These are phyloP conservation scores for Entomortierella chlamydospora DNA, from an alignment of 192 early-diverging fungal genomes.

Conservation along the genomic window DNA sequence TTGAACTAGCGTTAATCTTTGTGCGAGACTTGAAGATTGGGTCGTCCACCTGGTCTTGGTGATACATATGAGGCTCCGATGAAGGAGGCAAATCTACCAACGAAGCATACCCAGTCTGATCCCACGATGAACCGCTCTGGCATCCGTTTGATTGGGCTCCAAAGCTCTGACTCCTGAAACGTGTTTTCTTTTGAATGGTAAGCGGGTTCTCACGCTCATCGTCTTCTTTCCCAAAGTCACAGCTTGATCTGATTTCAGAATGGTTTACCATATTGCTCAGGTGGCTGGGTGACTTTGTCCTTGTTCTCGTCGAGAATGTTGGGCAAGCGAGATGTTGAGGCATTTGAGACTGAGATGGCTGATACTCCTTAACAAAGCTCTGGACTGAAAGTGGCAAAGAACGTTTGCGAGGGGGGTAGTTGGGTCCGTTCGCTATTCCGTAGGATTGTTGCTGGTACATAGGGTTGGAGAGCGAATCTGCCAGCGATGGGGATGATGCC, in stretches of 20 bases:
- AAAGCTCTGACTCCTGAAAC: constrained; percentile 28
- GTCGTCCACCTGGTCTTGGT: not conserved
- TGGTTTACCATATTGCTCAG: constrained; percentile 30
- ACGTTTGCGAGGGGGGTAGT: constrained; percentile 24
- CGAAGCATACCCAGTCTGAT: constrained; percentile 3
- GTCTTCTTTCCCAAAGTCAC: not conserved
- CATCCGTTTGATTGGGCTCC: not conserved
- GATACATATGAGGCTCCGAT: not conserved
- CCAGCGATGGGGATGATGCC: constrained; percentile 39
- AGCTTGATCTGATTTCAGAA: not conserved
- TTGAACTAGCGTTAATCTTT: not conserved
- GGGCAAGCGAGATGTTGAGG: not conserved
- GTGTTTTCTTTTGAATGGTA: not conserved
- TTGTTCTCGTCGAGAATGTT: not conserved
- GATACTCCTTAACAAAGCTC: constrained; percentile 7
- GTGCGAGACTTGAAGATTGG: not conserved
- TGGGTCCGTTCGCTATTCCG: not conserved
- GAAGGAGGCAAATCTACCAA: constrained; percentile 4
- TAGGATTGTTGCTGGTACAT: constrained; percentile 42
- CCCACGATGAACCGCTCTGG: constrained; percentile 8
- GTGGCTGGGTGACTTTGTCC: constrained; percentile 23
- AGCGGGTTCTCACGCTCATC: not conserved
- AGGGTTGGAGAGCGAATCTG: constrained; percentile 51
- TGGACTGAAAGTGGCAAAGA: constrained; percentile 21
- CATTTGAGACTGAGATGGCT: not conserved